Evolutionary conservation across 345 rosid genomes (phyloP), one percentile per base, ranked within the genome.

Genomic region (Eucalyptus fibrosa): DNA sequence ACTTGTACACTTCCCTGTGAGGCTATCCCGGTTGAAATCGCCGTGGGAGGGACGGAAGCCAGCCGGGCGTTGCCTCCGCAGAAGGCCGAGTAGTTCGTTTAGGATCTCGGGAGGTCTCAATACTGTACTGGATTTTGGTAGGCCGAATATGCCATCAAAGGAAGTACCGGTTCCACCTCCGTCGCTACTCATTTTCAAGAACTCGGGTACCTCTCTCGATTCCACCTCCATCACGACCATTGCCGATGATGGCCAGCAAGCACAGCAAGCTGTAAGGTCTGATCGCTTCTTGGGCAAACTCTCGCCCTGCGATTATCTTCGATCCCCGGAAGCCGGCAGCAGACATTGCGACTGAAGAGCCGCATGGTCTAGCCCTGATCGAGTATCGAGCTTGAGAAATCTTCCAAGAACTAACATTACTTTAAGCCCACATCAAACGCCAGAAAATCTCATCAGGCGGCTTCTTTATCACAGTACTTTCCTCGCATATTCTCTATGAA

Each of bases 291-390:
- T 42, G 1, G 1, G 44, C 11, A 13, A 59, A 11, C 0, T 60
- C 8, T 6, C 0, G 67, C 32, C 67, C 17, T 12, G 4, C 32
- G 3, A 0, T 60, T 60, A 32, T 60, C 67, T 28, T 60, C 2
- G 1, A 28, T 12, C 17, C 15, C 67, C 8, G 1, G 8, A 60
- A 60, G 45, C 45, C 10, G 32, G 3, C 32, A 28, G 2, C 2
- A 0, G n/a, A 59, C 0, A 1, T 26, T n/a, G 0, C 0, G 15
- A 59, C 1, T 1, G 2, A 12, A 26, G 16, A 26, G 32, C 67
- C 1, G 3, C 12, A 26, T 12, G 0, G 6, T 60, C 2, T 60
- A 60, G 67, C 32, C 67, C 3, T 6, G 16, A 60, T 60, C 8
- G 17, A 28, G 32, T 6, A 60, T 60, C 16, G 0, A 28, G 32